Evolutionary conservation across 805 yeast species (phyloP).

Genomic region (Tetrapisispora fleetii): DNA sequence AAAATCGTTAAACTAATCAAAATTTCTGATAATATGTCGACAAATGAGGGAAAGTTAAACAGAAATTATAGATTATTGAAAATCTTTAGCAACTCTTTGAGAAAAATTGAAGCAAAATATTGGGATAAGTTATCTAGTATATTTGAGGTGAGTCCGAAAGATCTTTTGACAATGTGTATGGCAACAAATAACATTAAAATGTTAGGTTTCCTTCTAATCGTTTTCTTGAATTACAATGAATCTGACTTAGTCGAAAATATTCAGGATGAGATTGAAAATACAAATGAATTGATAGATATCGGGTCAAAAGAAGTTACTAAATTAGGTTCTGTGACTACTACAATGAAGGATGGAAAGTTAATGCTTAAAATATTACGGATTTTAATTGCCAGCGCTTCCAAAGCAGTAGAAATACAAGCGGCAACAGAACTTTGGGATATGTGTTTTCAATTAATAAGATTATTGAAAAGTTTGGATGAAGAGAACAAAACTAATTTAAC

Average conservation of each 20-base stretch:
- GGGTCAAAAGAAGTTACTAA: background rate
- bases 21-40: conserved; percentile 4
- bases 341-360: conserved; percentile 23
- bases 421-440: conserved; percentile 29
- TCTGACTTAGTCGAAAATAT: conserved; percentile 6
- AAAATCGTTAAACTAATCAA: conserved; percentile 18
- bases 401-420: conserved; percentile 12
- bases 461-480: conserved; percentile 23
- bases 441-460: conserved; percentile 27
- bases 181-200: conserved; percentile 25
- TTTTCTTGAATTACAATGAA: conserved; percentile 26
- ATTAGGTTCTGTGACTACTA: conserved; percentile 9
- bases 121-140: conserved; percentile 23
- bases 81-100: conserved; percentile 27
- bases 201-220: conserved; percentile 24
- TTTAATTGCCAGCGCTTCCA: conserved; percentile 24
- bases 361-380: conserved; percentile 24
- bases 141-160: conserved; percentile 24
- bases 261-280: background rate
- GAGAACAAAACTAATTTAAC: conserved; percentile 20
- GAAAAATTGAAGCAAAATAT: conserved; percentile 27
- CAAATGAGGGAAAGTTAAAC: background rate
- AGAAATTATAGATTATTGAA: conserved; percentile 18
- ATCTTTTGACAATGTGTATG: conserved; percentile 22
- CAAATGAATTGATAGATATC: background rate